Evolutionary conservation across 2,329 filamentous ascomycete species (phyloP).

Genomic region (Aspergillus melleus): DNA sequence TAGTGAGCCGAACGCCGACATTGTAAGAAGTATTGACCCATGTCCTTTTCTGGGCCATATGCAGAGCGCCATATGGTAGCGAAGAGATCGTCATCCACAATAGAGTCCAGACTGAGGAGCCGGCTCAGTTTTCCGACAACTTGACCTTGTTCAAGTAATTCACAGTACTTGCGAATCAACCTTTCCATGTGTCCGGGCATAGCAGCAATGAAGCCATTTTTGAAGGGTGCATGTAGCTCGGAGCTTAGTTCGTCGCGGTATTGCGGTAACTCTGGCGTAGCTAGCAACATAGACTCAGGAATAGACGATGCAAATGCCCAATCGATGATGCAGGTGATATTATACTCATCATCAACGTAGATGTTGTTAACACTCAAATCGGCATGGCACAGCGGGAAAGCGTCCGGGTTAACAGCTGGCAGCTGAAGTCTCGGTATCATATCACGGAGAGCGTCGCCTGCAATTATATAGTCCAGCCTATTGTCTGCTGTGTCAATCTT

Average conservation of each 20-base stretch:
- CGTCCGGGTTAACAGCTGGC: not conserved
- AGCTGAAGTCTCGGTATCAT: slow-evolving; percentile 11
- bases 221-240: slow-evolving; percentile 8
- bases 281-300: slow-evolving; percentile 21
- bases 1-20: slow-evolving; percentile 13
- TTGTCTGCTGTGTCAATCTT: slow-evolving; percentile 26
- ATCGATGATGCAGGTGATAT: slow-evolving; percentile 36
- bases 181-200: not conserved
- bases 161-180: slow-evolving; percentile 13
- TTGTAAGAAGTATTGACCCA: slow-evolving; percentile 11
- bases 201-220: slow-evolving; percentile 10
- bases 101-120: slow-evolving; percentile 22
- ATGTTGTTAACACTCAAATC: slow-evolving; percentile 45
- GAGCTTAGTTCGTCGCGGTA: slow-evolving; percentile 16
- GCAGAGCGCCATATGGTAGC: slow-evolving; percentile 15
- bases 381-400: slow-evolving; percentile 26
- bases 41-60: slow-evolving; percentile 2
- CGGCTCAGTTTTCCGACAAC: slow-evolving; percentile 18
- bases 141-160: slow-evolving; percentile 11
- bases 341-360: slow-evolving; percentile 33
- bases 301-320: slow-evolving; percentile 26
- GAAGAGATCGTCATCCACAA: slow-evolving; percentile 20
- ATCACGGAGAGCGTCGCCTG: slow-evolving; percentile 19
- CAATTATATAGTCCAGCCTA: slow-evolving; percentile 26
- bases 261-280: slow-evolving; percentile 24